Percentiles rank a stretch among this genome's conserved stretches.
These are phyloP conservation scores for Tetrapisispora nanseiensis DNA, from an alignment of 805 yeast species.

Conservation along the genomic window DNA sequence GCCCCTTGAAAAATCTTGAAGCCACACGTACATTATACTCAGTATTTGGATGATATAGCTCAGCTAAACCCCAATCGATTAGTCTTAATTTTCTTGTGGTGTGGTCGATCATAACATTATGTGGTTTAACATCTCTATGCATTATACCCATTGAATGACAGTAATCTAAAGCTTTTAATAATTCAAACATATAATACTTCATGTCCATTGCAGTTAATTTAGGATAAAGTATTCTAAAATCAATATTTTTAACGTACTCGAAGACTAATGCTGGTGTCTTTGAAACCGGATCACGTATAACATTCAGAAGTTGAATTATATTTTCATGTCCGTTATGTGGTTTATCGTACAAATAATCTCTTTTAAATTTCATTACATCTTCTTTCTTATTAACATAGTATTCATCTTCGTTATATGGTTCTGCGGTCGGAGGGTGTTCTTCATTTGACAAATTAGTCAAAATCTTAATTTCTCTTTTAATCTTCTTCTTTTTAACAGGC, in stretches of 20 bases:
- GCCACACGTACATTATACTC: slow-evolving; percentile 93
- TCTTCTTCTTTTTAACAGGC: slow-evolving; percentile 88
- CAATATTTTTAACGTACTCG: slow-evolving; percentile 75
- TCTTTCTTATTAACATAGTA: slow-evolving; percentile 25
- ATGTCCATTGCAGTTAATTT: slow-evolving; percentile 66
- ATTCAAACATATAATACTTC: slow-evolving; percentile 71
- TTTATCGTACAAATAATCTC: slow-evolving; percentile 21
- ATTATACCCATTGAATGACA: slow-evolving; percentile 92
- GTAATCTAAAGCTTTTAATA: slow-evolving; percentile 76
- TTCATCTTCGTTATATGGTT: slow-evolving; percentile 15
- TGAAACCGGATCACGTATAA: slow-evolving; percentile 69
- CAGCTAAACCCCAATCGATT: slow-evolving; percentile 95
- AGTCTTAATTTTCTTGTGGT: slow-evolving; percentile 56
- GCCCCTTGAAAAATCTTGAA: slow-evolving; percentile 87
- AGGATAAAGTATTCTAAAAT: slow-evolving; percentile 73
- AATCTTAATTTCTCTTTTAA: slow-evolving; percentile 80
- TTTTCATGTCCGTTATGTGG: slow-evolving; percentile 44
- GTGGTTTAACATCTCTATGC: slow-evolving; percentile 94
- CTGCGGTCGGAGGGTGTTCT: slow-evolving; percentile 21
- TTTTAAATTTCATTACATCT: slow-evolving; percentile 17
- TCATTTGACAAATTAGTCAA: slow-evolving; percentile 60
- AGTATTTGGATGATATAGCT: slow-evolving; percentile 80
- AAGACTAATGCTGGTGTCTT: slow-evolving; percentile 83
- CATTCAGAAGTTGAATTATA: slow-evolving; percentile 64
- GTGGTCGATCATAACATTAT: slow-evolving; percentile 91